Evolutionary conservation across 345 rosid genomes (phyloP), one percentile per base, ranked within the genome.

Genomic region (sweet orange (Citrus sinensis)): DNA sequence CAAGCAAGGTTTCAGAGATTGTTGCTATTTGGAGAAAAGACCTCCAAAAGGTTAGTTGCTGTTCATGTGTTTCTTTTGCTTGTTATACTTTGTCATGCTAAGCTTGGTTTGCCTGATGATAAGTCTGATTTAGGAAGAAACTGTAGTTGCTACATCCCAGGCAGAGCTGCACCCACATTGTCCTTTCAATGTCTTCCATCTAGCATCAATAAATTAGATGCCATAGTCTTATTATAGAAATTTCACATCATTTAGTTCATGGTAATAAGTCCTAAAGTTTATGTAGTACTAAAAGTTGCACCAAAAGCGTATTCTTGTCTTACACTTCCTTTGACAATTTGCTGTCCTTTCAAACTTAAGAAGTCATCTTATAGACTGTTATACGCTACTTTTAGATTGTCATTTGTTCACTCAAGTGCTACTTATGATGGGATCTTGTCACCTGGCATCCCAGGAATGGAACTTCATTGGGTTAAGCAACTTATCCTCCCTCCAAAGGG

Each of bases 1-100:
- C 98, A 69, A 94, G 98, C 91, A 97, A 94, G 86, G 99, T 93
- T 82, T 90, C 99, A 27, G 98, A 94, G 87, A 94, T 97, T 79
- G 92, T 93, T 59, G 91, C 94, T 75, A 88, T 92, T 75, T 97
- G 99, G 99, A 97, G 98, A 84, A 97, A 97, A 82, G 98, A 97
- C 82, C 95, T 94, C 59, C 86, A 86, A 86, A 92, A 94, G 95
- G 99, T 93, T 85, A 63, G 29, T 71, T 71, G 20, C 39, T 46
- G n/a, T 77, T 71, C 67, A 69, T 54, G 25, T 30, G 63, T 59
- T 75, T 65, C 46, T 49, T 63, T 51, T 62, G 59, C 42, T 75
- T 63, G 29, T 72, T 68, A 39, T 76, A 30, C 24, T 67, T 62
- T 65, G 5, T 35, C 58, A 34, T 24, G 19, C 16, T 17, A 25